phyloP scores from a whole-genome alignment of 129 eudicot species.

The Dittrichia graveolens region DNA sequence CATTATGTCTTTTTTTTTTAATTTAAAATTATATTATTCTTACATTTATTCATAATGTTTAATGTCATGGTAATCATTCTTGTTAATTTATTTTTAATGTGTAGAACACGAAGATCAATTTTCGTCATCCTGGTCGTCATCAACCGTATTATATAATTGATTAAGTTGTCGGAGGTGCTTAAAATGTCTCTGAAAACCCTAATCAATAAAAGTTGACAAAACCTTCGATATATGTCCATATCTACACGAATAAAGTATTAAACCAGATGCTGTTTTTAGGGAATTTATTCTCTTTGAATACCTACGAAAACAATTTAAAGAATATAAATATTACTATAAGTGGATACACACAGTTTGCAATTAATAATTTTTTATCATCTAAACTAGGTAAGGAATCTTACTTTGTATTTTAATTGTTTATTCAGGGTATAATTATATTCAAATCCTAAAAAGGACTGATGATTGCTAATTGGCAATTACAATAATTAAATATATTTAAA shows the following conservation, averaged over 20 bases:
- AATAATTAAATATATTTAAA: not conserved
- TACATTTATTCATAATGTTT: no score
- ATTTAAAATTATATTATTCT: no score
- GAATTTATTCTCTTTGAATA: slow-evolving; percentile 36
- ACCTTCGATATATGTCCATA: slow-evolving; percentile 14
- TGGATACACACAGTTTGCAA: slow-evolving; percentile 27
- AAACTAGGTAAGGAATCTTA: slow-evolving; percentile 25
- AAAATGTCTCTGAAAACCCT: slow-evolving; percentile 20
- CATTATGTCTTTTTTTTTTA: no score
- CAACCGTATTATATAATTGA: slow-evolving; percentile 1
- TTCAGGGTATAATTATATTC: slow-evolving; percentile 29
- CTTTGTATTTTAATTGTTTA: slow-evolving; percentile 10
- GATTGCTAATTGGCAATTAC: not conserved
- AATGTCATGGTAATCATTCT: not conserved
- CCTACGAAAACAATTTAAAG: slow-evolving; percentile 38
- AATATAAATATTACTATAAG: slow-evolving; percentile 13
- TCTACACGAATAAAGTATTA: not conserved
- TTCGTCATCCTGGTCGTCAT: slow-evolving; percentile 31
- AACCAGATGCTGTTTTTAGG: slow-evolving; percentile 35
- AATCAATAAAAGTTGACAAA: slow-evolving; percentile 20
- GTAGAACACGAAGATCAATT: slow-evolving; percentile 8
- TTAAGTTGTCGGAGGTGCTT: slow-evolving; percentile 3
- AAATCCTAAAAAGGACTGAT: slow-evolving; percentile 20
- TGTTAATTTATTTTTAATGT: not conserved
- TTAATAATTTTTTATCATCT: slow-evolving; percentile 1